Percentiles rank a stretch among this genome's conserved stretches.
Evolutionary conservation across 257 asterid species (phyloP).

Genomic region (Jaltomata sinuosa): DNA sequence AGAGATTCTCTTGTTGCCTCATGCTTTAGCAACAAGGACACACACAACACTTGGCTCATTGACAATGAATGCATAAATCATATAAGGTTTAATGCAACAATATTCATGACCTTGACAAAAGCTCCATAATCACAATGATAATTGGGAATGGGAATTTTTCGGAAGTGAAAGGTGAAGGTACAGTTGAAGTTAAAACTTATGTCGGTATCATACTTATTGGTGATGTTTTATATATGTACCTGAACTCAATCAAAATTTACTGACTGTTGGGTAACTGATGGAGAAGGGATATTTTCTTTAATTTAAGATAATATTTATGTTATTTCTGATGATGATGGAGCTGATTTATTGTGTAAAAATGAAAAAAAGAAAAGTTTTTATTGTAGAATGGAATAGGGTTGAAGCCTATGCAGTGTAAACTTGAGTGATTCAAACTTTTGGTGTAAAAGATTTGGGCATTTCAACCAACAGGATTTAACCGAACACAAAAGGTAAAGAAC

Average conservation of each 20-base stretch:
- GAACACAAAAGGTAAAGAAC: too few species aligned
- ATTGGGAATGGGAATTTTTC: not conserved
- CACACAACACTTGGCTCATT: not conserved
- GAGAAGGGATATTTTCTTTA: not conserved
- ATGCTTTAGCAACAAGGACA: not conserved
- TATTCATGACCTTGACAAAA: not conserved
- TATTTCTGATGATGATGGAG: not conserved
- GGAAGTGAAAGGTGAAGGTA: not conserved
- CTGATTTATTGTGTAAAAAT: too few species aligned
- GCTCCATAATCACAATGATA: not conserved
- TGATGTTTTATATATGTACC: not conserved
- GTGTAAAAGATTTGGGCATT: not conserved
- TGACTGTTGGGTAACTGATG: not conserved
- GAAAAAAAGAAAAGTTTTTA: too few species aligned
- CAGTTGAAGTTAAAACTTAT: not conserved
- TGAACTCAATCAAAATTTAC: not conserved
- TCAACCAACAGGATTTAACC: not conserved
- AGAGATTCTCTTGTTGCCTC: not conserved
- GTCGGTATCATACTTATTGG: not conserved
- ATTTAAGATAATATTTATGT: not conserved
- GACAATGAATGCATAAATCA: not conserved
- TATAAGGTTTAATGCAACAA: not conserved
- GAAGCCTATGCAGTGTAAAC: not conserved
- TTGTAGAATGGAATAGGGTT: not conserved
- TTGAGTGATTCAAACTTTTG: not conserved